phyloP scores from a whole-genome alignment of 2,329 filamentous ascomycete species.

The Corniculantispora saksenae region DNA sequence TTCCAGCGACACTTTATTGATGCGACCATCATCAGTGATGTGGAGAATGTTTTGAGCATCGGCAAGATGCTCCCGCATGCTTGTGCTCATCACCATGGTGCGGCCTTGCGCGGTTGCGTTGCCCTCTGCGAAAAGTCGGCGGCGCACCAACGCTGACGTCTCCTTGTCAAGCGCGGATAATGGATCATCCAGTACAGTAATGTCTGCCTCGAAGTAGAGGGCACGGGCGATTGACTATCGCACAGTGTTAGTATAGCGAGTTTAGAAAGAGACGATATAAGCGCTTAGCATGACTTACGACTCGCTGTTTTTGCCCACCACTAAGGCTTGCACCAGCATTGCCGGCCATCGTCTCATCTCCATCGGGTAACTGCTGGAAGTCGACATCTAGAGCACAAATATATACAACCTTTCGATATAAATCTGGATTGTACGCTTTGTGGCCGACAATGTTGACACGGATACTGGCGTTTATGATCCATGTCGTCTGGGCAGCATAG shows the following conservation, averaged over 20 bases:
- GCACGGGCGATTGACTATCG: slow-evolving; percentile 60
- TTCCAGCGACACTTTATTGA: not conserved
- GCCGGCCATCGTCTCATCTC: not conserved
- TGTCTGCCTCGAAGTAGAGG: slow-evolving; percentile 84
- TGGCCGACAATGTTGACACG: slow-evolving; percentile 39
- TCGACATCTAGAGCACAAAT: not conserved
- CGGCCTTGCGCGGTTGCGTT: slow-evolving; percentile 21
- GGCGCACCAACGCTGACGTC: slow-evolving; percentile 19
- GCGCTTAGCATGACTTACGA: not conserved
- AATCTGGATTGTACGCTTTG: not conserved
- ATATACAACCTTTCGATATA: not conserved
- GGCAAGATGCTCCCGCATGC: not conserved
- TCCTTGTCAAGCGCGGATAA: not conserved
- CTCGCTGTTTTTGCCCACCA: slow-evolving; percentile 9
- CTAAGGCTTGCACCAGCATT: not conserved
- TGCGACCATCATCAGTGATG: not conserved
- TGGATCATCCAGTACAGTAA: slow-evolving; percentile 81
- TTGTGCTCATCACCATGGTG: slow-evolving; percentile 19
- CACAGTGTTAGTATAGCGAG: not conserved
- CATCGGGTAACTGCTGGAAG: not conserved
- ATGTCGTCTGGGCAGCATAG: slow-evolving; percentile 35
- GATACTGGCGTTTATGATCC: slow-evolving; percentile 43
- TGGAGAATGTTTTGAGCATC: slow-evolving; percentile 4
- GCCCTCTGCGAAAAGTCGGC: slow-evolving; percentile 19
- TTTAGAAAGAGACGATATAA: not conserved